Base-by-base conservation (phyloP, 148 eudicot genomes). In the Rhododendron ovatum region DNA sequence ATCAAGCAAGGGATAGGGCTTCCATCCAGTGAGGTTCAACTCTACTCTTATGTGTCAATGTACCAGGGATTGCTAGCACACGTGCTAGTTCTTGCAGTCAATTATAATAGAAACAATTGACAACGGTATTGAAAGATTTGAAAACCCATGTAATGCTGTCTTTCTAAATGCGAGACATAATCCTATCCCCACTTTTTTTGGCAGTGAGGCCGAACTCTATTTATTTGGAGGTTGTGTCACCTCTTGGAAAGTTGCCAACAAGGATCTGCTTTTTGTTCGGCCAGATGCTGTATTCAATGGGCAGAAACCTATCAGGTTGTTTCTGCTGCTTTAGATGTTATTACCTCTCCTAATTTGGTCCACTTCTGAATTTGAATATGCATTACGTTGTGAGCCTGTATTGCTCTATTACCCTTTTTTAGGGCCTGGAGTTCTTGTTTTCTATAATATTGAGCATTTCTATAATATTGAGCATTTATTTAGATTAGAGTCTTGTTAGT, bases 211-310 rank as follows among this genome's bases (percentile, higher is more conserved):
- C 74, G 99, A 97, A 89, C 71, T 97, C 84, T 97, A 97, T 91
- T 82, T 97, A 87, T 97, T 88, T 92, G 99, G 99, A 87, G 99
- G 93, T 75, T 97, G 99, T 89, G 80, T 97, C 74, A 94, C 99
- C 33, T 97, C 99, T 61, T 97, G 99, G 99, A 95, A 91, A 93
- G 90, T 95, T 86, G 92, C 91, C 71, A 90, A 91, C 87, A 97
- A 94, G 80, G 99, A 97, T 88, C 92, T 94, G 35, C 95, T 97
- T 77, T 97, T 95, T 86, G 98, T 97, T 50, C 92, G 98, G 84
- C 99, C 99, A 79, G 99, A 97, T 93, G 99, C 98, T 80, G 98
- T 94, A 26, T 97, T 97, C 79, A 97, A 93, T 86, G 99, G 98
- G 73, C 95, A 97, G 92, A 97, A 97, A 86, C 99, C 99, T 82